Evolutionary conservation across 306 rosid genomes (phyloP).

Genomic region (Arachis stenosperma): DNA sequence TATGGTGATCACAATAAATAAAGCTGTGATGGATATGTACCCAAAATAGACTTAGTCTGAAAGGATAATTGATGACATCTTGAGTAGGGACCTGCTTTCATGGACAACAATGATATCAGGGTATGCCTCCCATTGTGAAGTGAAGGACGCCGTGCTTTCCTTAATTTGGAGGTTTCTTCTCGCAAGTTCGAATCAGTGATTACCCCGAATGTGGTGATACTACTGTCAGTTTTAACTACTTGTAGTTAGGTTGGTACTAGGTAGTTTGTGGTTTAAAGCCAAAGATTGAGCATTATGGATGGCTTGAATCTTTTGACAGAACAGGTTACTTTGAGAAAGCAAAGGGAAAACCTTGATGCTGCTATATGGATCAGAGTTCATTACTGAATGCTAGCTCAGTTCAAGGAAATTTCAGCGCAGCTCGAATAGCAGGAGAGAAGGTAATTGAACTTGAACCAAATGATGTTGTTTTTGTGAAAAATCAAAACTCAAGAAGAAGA

Average conservation of each 20-base stretch:
- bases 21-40: constrained; percentile 38
- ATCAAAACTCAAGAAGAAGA: too few species aligned
- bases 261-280: too few species aligned
- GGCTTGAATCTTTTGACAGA: constrained; percentile 25
- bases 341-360: constrained; percentile 33
- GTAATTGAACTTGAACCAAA: constrained; percentile 38
- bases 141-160: constrained; percentile 19
- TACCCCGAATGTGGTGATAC: constrained; percentile 35
- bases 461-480: constrained; percentile 33
- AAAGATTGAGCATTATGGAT: constrained; percentile 21
- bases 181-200: constrained; percentile 20
- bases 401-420: constrained; percentile 26
- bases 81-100: constrained; percentile 38
- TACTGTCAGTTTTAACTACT: constrained; percentile 37
- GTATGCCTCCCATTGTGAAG: constrained; percentile 31
- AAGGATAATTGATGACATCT: constrained; percentile 33
- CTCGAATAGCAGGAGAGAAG: constrained; percentile 37
- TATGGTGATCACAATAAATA: constrained; percentile 18
- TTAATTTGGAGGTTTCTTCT: constrained; percentile 30
- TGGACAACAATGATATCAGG: constrained; percentile 42
- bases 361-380: constrained; percentile 33
- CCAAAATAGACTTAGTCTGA: constrained; percentile 34
- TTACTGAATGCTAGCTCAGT: constrained; percentile 33
- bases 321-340: constrained; percentile 38
- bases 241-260: neutral